A percentile compares a stretch with the other conserved stretches of the same genome.
Evolutionary conservation across 148 eudicot species (phyloP).

Genomic region (Mesembryanthemum crystallinum): DNA sequence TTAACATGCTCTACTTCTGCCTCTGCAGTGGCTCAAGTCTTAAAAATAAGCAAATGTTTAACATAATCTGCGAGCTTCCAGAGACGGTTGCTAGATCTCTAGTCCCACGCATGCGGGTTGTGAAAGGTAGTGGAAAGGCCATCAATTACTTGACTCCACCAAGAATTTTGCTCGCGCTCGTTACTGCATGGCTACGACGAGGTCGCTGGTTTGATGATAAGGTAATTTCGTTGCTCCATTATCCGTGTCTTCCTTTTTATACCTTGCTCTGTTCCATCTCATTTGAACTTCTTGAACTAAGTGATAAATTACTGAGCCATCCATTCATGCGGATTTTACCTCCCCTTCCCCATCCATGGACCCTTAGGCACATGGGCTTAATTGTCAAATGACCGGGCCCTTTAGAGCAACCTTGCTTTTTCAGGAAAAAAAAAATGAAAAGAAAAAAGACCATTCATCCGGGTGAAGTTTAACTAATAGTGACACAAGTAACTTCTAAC

Average conservation of each 20-base stretch:
- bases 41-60: conserved; percentile 91
- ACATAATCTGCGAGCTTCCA: conserved; percentile 95
- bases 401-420: too few relatives aligned
- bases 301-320: background rate
- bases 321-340: too few relatives aligned
- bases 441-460: too few relatives aligned
- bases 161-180: conserved; percentile 89
- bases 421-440: too few relatives aligned
- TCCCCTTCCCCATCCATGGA: too few relatives aligned
- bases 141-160: conserved; percentile 97
- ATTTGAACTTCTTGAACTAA: background rate
- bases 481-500: background rate
- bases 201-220: conserved; percentile 98
- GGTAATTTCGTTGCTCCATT: conserved; percentile 39
- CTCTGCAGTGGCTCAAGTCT: conserved; percentile 85
- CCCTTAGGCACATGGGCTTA: too few relatives aligned
- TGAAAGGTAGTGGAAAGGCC: conserved; percentile 94
- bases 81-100: conserved; percentile 96
- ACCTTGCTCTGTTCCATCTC: background rate
- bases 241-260: background rate
- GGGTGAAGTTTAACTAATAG: background rate
- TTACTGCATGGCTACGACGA: conserved; percentile 91
- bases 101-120: conserved; percentile 95
- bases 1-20: background rate
- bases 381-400: too few relatives aligned